Evolutionary conservation across 2,329 filamentous ascomycete species (phyloP).

Genomic region (Arthrinium phaeospermum): DNA sequence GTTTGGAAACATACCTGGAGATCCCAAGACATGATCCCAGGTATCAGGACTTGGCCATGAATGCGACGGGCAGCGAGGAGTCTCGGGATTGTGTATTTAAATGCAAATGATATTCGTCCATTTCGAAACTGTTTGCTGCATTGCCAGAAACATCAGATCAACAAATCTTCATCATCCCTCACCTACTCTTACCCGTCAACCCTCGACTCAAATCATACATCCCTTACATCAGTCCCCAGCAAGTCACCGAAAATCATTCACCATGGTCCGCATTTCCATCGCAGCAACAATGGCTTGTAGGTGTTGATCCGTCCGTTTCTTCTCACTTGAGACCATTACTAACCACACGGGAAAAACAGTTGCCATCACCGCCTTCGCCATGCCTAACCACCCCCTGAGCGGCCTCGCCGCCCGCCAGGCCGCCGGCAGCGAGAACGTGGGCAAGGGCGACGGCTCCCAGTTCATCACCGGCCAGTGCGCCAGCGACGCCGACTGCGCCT

Average conservation of each 20-base stretch:
- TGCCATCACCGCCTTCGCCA: constrained; percentile 23
- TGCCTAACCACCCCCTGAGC: constrained; percentile 25
- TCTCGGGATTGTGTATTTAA: background rate
- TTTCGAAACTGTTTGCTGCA: background rate
- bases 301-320: constrained; percentile 25
- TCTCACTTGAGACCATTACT: too few species aligned
- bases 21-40: background rate
- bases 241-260: constrained; percentile 24
- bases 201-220: background rate
- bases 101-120: background rate
- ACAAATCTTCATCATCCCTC: background rate
- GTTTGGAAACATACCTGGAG: constrained; percentile 11
- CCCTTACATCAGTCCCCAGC: background rate
- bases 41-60: background rate
- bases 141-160: constrained; percentile 4
- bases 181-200: background rate
- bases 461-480: constrained; percentile 27
- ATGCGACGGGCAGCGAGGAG: background rate
- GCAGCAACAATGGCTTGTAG: constrained; percentile 34
- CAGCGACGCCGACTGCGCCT: constrained; percentile 36
- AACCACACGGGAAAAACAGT: too few species aligned
- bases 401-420: constrained; percentile 26
- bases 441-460: constrained; percentile 6
- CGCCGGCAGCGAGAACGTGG: constrained; percentile 12
- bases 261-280: constrained; percentile 35